Base-by-base conservation (phyloP, 2,329 filamentous ascomycete genomes). In the Didymella exigua region DNA sequence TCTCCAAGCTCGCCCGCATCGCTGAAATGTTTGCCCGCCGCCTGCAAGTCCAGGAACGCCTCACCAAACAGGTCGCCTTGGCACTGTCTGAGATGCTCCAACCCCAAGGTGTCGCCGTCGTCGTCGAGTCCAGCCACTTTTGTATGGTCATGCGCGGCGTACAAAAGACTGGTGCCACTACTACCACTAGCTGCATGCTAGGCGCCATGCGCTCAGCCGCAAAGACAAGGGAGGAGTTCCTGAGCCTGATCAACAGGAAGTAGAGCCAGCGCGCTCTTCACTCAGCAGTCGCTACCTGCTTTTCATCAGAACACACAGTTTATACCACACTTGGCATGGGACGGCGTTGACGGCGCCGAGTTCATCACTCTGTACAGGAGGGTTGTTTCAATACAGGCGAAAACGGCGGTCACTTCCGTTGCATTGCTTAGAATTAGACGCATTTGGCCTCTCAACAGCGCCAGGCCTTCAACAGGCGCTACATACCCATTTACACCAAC, bases 91-190 rank as follows among this genome's bases (percentile, higher is more conserved):
- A 98, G 70, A 88, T 98, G 11, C 82, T 99, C 42, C 89, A 96
- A 74, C 95, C 95, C 2, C 91, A 96, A 72, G 95, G 95, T 41
- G 93, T 99, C 2, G 93, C 91, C 18, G 95, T 99, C 2, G 93
- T 99, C 56, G 96, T 99, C 89, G 95, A 99, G 72, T 96, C 91
- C 13, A 93, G 87, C 70, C 95, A 99, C 78, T 81, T 98, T 41
- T 99, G 95, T 81, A 99, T 98, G 93, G 92, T 96, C 14, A 98
- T 97, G 93, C 86, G 95, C 41, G 95, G 95, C n/a, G 93, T 99
- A 9, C 86, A 97, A 74, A 97, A 99, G 82, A 92, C 91, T 0
- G 85, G 83, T 34, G 88, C 90, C 45, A 89, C 85, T 16, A 98
- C 95, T 6, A 95, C 96, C 31, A 99, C 95, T 16, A 97, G 92